Base-by-base conservation (phyloP, 1,284 basidiomycete genomes). In the Wolfiporia cocos region DNA sequence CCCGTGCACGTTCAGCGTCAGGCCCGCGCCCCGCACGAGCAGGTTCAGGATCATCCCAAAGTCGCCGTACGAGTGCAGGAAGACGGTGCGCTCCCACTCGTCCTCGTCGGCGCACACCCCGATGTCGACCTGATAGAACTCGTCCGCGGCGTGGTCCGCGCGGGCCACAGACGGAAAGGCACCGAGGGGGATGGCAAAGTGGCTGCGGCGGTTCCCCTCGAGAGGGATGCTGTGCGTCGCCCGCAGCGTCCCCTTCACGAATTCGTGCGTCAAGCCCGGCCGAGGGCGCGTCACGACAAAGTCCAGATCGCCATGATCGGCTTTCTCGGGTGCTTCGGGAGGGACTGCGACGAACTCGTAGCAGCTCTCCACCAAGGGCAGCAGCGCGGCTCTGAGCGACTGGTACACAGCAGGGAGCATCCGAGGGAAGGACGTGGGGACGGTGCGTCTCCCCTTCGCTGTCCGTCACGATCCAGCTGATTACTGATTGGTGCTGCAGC, bases 31-130 rank as follows among this genome's bases (percentile, higher is more conserved):
- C 33, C 68, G 66, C 3, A 68, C 71, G 12, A 84, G 56, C 5
- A 77, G 52, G 11, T 74, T 72, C 36, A 86, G 57, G 17, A 86
- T 80, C 73, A 84, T 81, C 0, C 77, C 76, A 5, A 84, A 61
- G 51, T 85, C 83, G 2, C 83, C 83, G 50, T 82, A 85, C 2
- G 72, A 71, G 44, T 77, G 69, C 53, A 75, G 74, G 56, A 81
- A 73, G 9, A 68, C 50, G 15, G 74, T 57, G 15, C 75, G 63
- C 22, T 76, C 65, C 56, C 62, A 74, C 51, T 75, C 74, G 17
- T 61, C 65, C 49, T 63, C 57, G 55, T 74, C 68, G 3, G 50
- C 56, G 49, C 78, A 81, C 3, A 81, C 71, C 48, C 74, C 69
- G 19, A 86, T 67, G 51, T 86, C 83, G 12, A 85, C 72, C 64